Evolutionary conservation across 1,284 basidiomycete genomes (phyloP).

Genomic region (Psilocybe mexicana): DNA sequence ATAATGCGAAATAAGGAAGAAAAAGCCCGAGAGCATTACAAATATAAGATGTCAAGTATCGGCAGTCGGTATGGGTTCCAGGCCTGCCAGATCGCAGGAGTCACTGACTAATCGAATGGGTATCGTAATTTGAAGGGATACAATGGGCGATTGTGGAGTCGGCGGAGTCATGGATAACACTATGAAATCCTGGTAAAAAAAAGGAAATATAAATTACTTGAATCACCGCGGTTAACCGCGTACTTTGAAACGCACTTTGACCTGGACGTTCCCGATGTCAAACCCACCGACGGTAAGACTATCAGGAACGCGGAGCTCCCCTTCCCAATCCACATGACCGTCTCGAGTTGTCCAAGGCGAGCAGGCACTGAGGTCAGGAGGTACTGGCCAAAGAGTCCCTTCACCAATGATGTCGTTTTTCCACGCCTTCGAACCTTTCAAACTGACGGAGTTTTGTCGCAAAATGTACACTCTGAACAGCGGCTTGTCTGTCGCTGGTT

Average conservation of each 20-base stretch:
- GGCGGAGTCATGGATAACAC: slow-evolving; percentile 40
- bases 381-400: slow-evolving; percentile 39
- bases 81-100: slow-evolving; percentile 38
- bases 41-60: not conserved
- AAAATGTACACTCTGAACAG: slow-evolving; percentile 42
- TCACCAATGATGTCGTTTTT: slow-evolving; percentile 39
- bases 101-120: slow-evolving; percentile 55
- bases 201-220: not conserved
- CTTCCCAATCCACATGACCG: slow-evolving; percentile 48
- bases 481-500: slow-evolving; percentile 20
- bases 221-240: no score
- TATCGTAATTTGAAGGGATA: slow-evolving; percentile 40
- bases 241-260: slow-evolving; percentile 36
- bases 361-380: slow-evolving; percentile 31
- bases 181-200: slow-evolving; percentile 51
- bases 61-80: slow-evolving; percentile 15
- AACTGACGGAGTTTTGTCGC: slow-evolving; percentile 39
- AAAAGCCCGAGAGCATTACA: not conserved
- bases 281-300: slow-evolving; percentile 41
- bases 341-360: slow-evolving; percentile 20
- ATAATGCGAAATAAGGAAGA: not conserved
- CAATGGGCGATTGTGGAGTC: slow-evolving; percentile 31
- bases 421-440: slow-evolving; percentile 33
- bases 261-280: slow-evolving; percentile 35
- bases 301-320: slow-evolving; percentile 36